Evolutionary conservation across 2,329 filamentous ascomycete species (phyloP).

Genomic region (Sporothrix sp.): DNA sequence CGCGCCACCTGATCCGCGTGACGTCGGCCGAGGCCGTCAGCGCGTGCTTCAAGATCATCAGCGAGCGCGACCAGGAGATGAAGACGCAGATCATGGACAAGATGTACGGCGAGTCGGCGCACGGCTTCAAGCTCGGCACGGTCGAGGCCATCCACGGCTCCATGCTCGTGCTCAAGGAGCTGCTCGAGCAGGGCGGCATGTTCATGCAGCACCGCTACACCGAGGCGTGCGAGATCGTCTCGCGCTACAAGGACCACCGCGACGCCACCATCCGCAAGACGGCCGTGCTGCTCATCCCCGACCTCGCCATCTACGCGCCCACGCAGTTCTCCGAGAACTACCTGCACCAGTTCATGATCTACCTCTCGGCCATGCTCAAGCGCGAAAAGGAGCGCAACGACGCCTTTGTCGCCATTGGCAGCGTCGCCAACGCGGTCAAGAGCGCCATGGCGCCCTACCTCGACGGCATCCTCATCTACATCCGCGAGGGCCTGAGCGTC

Average conservation of each 20-base stretch:
- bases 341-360: slow-evolving; percentile 94
- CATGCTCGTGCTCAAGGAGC: slow-evolving; percentile 80
- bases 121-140: slow-evolving; percentile 68
- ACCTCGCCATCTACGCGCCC: slow-evolving; percentile 85
- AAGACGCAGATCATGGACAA: slow-evolving; percentile 81
- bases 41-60: slow-evolving; percentile 91
- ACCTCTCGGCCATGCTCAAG: slow-evolving; percentile 86
- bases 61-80: slow-evolving; percentile 80
- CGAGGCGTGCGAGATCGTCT: slow-evolving; percentile 85
- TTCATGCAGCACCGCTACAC: slow-evolving; percentile 96
- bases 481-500: slow-evolving; percentile 77
- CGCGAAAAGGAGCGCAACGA: slow-evolving; percentile 90
- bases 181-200: slow-evolving; percentile 93
- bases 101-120: slow-evolving; percentile 77
- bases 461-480: slow-evolving; percentile 86
- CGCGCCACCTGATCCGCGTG: slow-evolving; percentile 81
- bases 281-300: slow-evolving; percentile 82
- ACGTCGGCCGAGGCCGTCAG: slow-evolving; percentile 89
- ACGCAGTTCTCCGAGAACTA: slow-evolving; percentile 80
- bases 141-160: slow-evolving; percentile 92
- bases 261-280: slow-evolving; percentile 82
- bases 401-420: slow-evolving; percentile 90
- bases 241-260: slow-evolving; percentile 85
- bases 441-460: slow-evolving; percentile 92
- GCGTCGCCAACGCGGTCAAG: slow-evolving; percentile 92